Evolutionary conservation across 108 stramenopile genomes (phyloP).

Genomic region (Discostella stelligeroides): DNA sequence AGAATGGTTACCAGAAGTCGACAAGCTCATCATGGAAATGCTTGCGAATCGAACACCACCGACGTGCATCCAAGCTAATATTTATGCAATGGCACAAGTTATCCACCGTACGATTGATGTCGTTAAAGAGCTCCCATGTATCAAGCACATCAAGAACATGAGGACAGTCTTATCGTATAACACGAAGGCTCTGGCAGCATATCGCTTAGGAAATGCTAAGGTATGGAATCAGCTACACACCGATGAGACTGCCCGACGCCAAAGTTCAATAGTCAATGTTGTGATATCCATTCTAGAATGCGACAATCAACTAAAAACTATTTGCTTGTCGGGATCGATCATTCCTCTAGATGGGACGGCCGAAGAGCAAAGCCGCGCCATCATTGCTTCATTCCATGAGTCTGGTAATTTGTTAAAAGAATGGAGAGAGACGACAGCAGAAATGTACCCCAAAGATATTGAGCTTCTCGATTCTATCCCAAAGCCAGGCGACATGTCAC

Average conservation of each 20-base stretch:
- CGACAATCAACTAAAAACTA: constrained; percentile 7
- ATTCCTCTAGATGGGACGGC: constrained; percentile 6
- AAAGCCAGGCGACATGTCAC: no score
- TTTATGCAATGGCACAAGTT: constrained; percentile 6
- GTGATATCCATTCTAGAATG: background rate
- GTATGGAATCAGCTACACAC: no score
- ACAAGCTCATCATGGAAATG: constrained; percentile 25
- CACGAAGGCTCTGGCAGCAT: constrained; percentile 17
- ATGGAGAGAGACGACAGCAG: background rate
- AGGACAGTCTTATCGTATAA: background rate
- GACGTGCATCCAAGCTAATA: constrained; percentile 14
- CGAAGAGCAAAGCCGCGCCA: constrained; percentile 5
- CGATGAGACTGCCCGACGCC: constrained; percentile 18
- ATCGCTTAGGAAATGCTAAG: constrained; percentile 9
- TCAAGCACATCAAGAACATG: constrained; percentile 13
- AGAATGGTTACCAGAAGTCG: constrained; percentile 22
- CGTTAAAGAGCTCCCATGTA: constrained; percentile 8
- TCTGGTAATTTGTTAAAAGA: background rate
- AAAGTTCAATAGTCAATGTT: constrained; percentile 14
- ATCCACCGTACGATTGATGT: background rate
- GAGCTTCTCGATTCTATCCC: background rate
- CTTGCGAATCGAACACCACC: constrained; percentile 22
- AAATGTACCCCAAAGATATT: background rate
- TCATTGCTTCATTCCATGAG: constrained; percentile 12
- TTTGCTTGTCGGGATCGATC: constrained; percentile 11